Evolutionary conservation across 805 yeast genomes (phyloP).

Genomic region (Lachancea lanzarotensis): DNA sequence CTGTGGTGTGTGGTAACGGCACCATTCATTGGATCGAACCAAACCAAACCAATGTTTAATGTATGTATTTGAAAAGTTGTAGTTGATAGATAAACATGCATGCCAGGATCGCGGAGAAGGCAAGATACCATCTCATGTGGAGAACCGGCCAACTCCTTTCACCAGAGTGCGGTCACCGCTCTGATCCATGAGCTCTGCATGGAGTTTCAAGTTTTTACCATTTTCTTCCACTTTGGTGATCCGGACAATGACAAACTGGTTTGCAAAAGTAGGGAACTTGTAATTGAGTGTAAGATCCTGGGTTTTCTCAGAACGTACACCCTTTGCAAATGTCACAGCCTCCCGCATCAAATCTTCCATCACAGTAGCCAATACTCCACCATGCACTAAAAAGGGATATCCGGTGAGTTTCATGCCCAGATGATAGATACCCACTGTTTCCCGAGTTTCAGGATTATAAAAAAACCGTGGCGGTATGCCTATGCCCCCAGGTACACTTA

Average conservation of each 20-base stretch:
- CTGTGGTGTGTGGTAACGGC: constrained; percentile 28
- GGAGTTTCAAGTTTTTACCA: constrained; percentile 32
- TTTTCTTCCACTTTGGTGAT: constrained; percentile 37
- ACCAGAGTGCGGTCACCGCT: constrained; percentile 47
- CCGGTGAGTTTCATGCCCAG: constrained; percentile 77
- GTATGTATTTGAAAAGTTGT: background rate
- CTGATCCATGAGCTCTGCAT: constrained; percentile 48
- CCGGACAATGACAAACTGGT: constrained; percentile 64
- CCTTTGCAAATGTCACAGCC: constrained; percentile 37
- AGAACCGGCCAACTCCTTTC: constrained; percentile 45
- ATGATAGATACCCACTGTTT: constrained; percentile 63
- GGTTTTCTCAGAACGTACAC: constrained; percentile 29
- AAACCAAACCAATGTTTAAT: background rate
- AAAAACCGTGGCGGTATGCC: constrained; percentile 67
- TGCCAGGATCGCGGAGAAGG: background rate
- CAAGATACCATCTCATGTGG: constrained; percentile 7
- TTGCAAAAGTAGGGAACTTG: constrained; percentile 67
- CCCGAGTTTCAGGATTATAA: constrained; percentile 47
- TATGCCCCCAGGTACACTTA: constrained; percentile 72
- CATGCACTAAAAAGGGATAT: constrained; percentile 81
- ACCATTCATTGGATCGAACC: constrained; percentile 24
- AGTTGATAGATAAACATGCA: background rate
- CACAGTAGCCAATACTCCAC: constrained; percentile 78
- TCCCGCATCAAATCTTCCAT: constrained; percentile 70
- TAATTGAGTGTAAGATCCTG: constrained; percentile 44